phyloP scores from a whole-genome alignment of 164 flowering plant genomes.

The Saururus chinensis region DNA sequence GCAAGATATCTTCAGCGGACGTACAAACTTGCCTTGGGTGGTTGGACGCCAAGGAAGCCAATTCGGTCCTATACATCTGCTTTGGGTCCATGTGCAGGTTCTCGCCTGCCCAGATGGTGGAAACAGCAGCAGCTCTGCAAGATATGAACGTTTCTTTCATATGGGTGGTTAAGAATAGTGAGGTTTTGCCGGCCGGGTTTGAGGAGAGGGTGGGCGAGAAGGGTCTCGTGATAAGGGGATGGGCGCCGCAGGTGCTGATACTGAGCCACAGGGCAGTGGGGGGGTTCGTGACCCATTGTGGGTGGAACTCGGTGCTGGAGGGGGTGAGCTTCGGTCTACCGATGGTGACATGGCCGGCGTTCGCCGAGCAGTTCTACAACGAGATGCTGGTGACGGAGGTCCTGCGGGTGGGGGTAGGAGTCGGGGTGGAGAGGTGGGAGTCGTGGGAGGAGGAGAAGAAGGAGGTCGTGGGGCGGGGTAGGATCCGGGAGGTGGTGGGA shows the following conservation, averaged over 20 bases:
- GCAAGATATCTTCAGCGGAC: slow-evolving; percentile 9
- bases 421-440: slow-evolving; percentile 31
- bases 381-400: slow-evolving; percentile 13
- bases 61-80: slow-evolving; percentile 32
- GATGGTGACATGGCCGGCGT: slow-evolving; percentile 22
- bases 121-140: slow-evolving; percentile 31
- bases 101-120: slow-evolving; percentile 16
- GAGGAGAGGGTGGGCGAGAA: slow-evolving; percentile 13
- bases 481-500: slow-evolving; percentile 11
- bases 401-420: slow-evolving; percentile 30
- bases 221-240: slow-evolving; percentile 25
- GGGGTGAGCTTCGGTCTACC: slow-evolving; percentile 22
- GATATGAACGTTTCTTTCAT: slow-evolving; percentile 19
- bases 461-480: slow-evolving; percentile 47
- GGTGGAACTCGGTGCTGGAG: slow-evolving; percentile 25
- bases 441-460: slow-evolving; percentile 20
- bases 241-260: slow-evolving; percentile 34
- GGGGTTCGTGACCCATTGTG: slow-evolving; percentile 31
- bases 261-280: slow-evolving; percentile 21
- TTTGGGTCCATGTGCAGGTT: slow-evolving; percentile 25
- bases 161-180: slow-evolving; percentile 22
- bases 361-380: slow-evolving; percentile 17
- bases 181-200: slow-evolving; percentile 10
- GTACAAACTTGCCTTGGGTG: slow-evolving; percentile 15
- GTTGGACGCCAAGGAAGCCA: slow-evolving; percentile 22